Evolutionary conservation across 1,139 yeast genomes (phyloP), one percentile per base, ranked within the genome.

Genomic region (Taphrina flavorubra): DNA sequence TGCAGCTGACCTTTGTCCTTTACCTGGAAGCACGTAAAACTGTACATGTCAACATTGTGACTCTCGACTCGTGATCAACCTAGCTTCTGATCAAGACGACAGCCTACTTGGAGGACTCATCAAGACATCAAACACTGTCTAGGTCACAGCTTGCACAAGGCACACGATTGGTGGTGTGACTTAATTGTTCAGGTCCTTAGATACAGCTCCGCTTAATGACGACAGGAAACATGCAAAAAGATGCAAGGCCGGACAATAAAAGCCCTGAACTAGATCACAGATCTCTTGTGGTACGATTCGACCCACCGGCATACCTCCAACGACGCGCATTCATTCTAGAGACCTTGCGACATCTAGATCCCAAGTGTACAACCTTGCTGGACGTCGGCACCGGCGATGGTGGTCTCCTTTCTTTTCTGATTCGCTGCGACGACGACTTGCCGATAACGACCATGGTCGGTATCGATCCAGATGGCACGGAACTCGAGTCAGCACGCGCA

Each of bases 331-430:
- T 46, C 14, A 46, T 63, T 14, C 42, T 53, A 25, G 56, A 39
- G 16, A 36, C 14, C 31, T 51, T 63, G 37, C 7, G 37, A 14
- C 13, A 25, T 16, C 46, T 44, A 13, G 39, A 47, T 5, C 61
- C 61, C 18, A 58, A 44, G 31, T 58, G 62, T 31, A 31, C 37
- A 16, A 18, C 51, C 1, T 47, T 67, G 61, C 59, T 67, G 25
- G 69, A 67, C 31, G 44, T 67, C 44, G 69, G 69, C 51, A 51
- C 62, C 31, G 65, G 66, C 6, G 61, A 61, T 14, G 69, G 67
- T 39, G 60, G 44, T 13, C 46, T 67, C 40, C 63, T 67, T 13
- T 34, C 67, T 20, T 56, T 42, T 46, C 47, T 67, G 44, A 44
- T 47, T 6, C 40, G 46, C 3, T 61, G 69, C 18, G 66, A 61